These are phyloP conservation scores for Lithohypha guttulata DNA, from an alignment of 2,329 filamentous ascomycete species.

Conservation along the genomic window DNA sequence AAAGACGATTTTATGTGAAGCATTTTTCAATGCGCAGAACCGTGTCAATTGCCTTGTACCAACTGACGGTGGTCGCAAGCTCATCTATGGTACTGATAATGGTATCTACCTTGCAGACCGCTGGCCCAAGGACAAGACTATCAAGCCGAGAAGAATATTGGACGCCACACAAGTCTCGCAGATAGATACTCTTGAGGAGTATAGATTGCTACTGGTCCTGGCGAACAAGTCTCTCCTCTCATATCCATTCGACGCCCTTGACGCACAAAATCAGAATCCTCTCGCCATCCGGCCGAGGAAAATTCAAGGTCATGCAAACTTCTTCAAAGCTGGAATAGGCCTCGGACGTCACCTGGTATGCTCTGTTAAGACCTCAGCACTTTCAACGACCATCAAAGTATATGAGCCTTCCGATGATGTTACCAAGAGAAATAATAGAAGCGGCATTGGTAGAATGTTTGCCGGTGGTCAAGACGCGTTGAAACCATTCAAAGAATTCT, in stretches of 20 bases:
- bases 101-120: constrained; percentile 89
- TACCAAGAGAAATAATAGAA: constrained; percentile 89
- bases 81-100: constrained; percentile 88
- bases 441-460: constrained; percentile 92
- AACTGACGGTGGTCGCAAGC: constrained; percentile 90
- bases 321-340: constrained; percentile 96
- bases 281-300: constrained; percentile 82
- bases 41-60: constrained; percentile 91
- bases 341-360: constrained; percentile 89
- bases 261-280: constrained; percentile 63
- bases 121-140: constrained; percentile 66
- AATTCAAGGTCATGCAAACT: constrained; percentile 94
- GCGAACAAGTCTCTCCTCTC: constrained; percentile 89
- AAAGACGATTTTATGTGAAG: constrained; percentile 61
- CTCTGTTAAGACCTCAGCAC: constrained; percentile 84
- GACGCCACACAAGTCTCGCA: constrained; percentile 84
- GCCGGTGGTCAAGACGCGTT: constrained; percentile 86
- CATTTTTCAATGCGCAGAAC: constrained; percentile 82
- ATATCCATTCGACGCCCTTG: constrained; percentile 76
- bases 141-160: constrained; percentile 68
- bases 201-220: constrained; percentile 79
- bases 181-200: constrained; percentile 91
- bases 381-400: constrained; percentile 97
- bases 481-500: constrained; percentile 97
- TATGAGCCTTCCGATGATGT: constrained; percentile 94